Percentiles rank a stretch among this genome's conserved stretches.
Evolutionary conservation across 2,329 filamentous ascomycete genomes (phyloP).

Genomic region (Phialemoniopsis sp.): DNA sequence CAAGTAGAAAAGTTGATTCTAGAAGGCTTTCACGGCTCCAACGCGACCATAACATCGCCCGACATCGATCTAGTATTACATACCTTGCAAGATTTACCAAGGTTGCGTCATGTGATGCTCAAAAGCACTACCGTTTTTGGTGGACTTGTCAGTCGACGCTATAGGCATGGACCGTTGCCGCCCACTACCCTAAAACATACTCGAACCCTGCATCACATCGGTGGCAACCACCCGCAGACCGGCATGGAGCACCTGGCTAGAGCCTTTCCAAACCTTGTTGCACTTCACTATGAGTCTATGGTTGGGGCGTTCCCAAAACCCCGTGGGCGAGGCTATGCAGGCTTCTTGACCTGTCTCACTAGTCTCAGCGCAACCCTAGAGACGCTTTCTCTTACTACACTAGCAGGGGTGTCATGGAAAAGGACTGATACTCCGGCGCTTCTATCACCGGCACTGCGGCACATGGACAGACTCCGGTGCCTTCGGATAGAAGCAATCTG

Average conservation of each 20-base stretch:
- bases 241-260: constrained; percentile 7
- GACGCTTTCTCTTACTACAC: constrained; percentile 8
- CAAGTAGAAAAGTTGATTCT: constrained; percentile 8
- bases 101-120: constrained; percentile 8
- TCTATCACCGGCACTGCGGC: constrained; percentile 8
- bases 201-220: constrained; percentile 7
- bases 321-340: constrained; percentile 8
- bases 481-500: constrained; percentile 8
- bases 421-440: constrained; percentile 8
- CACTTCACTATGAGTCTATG: constrained; percentile 8
- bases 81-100: constrained; percentile 7
- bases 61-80: constrained; percentile 8
- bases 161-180: constrained; percentile 7
- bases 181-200: constrained; percentile 8
- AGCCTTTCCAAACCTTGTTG: constrained; percentile 8
- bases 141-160: constrained; percentile 6
- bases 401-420: constrained; percentile 8
- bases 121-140: constrained; percentile 7
- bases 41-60: constrained; percentile 6
- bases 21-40: constrained; percentile 7
- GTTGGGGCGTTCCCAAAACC: constrained; percentile 8
- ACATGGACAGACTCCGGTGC: constrained; percentile 8
- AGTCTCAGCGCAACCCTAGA: constrained; percentile 8
- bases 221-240: constrained; percentile 7
- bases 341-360: constrained; percentile 7